Base-by-base conservation (phyloP, 768 basidiomycete genomes). In the Kwoniella bestiolae region DNA sequence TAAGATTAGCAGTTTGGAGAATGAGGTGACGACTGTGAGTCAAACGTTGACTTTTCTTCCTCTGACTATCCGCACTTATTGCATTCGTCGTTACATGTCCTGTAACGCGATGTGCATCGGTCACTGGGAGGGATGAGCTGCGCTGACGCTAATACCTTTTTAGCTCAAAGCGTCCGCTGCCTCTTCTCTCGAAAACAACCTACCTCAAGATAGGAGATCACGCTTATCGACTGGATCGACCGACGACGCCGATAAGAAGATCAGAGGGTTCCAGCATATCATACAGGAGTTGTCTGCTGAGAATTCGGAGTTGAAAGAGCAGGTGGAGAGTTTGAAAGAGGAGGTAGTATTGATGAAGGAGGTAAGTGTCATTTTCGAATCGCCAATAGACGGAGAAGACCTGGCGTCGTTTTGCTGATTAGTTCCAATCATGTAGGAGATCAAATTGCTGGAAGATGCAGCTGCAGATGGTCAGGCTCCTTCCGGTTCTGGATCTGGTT, bases 261-360 rank as follows among this genome's bases (percentile, higher is more conserved):
- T 78, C 49, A 63, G 71, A 31, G 79, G 79, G 7, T 79, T 78
- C 63, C 77, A 79, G 81, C 89, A 92, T 73, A 91, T 96, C 72
- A 87, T 96, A 23, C 89, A 91, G 76, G 90, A 93, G 71, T 84
- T 96, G 44, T 90, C 91, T 75, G 89, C 90, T 72, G 94, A 96
- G 81, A 91, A 87, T 71, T 76, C 86, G 2, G 82, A 84, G 26
- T 78, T 85, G 1, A 80, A 85, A 6, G 89, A 91, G 66, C 86
- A 86, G 65, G 87, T 87, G 77, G 88, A 89, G 72, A 77, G 88
- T n/a, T 77, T 94, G 46, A 87, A 89, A 77, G 86, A 88, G 11
- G 91, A 92, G 82, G 92, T 93, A 74, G 85, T 85, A 68, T 80
- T 88, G 12, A 83, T 94, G 38, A 90, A 88, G 60, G 87, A 91